Conservation (phyloP, 106 monocot species). For the Platanthera zijinensis region DNA sequence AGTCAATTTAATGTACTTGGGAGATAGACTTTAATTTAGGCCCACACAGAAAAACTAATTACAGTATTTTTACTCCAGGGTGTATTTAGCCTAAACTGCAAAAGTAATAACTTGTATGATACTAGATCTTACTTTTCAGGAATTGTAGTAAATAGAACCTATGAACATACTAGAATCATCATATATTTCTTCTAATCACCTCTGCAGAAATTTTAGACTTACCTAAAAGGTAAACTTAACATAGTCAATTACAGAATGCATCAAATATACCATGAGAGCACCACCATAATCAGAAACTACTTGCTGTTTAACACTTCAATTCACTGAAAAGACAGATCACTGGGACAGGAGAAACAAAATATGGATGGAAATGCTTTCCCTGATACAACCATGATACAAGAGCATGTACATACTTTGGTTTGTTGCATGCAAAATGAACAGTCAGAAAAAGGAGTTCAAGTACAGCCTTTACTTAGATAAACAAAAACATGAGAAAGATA, state of each 20-base stretch:
- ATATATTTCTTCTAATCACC: too few species aligned
- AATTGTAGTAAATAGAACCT: too few species aligned
- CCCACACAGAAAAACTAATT: neutral
- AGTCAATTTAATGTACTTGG: too few species aligned
- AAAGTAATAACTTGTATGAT: too few species aligned
- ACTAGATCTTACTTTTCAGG: neutral
- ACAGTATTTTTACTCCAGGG: too few species aligned
- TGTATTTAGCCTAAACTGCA: too few species aligned
- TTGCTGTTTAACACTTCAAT: neutral
- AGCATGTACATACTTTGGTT: neutral
- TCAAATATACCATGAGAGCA: neutral
- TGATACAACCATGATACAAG: neutral
- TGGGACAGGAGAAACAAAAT: neutral
- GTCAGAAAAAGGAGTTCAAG: neutral
- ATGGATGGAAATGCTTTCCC: neutral
- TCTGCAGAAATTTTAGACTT: neutral
- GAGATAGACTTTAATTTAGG: too few species aligned
- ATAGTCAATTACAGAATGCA: constrained; percentile 4
- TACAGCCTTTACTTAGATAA: neutral
- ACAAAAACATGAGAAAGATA: neutral
- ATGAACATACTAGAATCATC: too few species aligned
- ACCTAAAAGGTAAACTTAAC: neutral
- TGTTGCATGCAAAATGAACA: neutral
- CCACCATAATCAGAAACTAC: neutral
- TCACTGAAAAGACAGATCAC: neutral